phyloP scores from a whole-genome alignment of 2,329 filamentous ascomycete species.

The Pezicula rhizophila region DNA sequence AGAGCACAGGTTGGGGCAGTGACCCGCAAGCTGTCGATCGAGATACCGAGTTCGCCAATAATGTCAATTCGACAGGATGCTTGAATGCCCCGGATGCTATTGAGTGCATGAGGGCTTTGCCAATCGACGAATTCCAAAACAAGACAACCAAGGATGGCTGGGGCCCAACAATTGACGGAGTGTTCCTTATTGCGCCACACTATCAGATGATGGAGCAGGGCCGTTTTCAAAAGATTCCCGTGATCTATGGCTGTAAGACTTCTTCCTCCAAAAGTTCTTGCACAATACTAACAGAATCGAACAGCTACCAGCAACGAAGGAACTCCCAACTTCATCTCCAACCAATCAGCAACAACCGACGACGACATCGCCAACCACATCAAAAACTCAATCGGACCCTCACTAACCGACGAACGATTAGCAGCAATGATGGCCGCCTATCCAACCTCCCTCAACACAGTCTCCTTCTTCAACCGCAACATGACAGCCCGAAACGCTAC shows the following conservation, averaged over 20 bases:
- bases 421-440: background rate
- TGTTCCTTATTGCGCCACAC: background rate
- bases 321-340: background rate
- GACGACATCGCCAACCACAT: background rate
- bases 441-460: background rate
- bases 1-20: background rate
- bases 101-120: background rate
- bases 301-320: background rate
- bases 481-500: constrained; percentile 19
- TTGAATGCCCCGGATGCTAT: background rate
- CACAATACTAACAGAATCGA: background rate
- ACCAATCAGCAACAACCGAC: background rate
- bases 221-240: background rate
- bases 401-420: background rate
- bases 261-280: background rate
- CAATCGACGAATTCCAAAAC: background rate
- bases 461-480: constrained; percentile 3
- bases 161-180: background rate
- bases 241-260: background rate
- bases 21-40: background rate
- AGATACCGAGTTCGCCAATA: background rate
- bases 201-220: background rate
- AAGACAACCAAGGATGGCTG: background rate
- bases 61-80: background rate
- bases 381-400: background rate